phyloP scores from a whole-genome alignment of 2,329 filamentous ascomycete genomes.

The Colletotrichum somersetense region DNA sequence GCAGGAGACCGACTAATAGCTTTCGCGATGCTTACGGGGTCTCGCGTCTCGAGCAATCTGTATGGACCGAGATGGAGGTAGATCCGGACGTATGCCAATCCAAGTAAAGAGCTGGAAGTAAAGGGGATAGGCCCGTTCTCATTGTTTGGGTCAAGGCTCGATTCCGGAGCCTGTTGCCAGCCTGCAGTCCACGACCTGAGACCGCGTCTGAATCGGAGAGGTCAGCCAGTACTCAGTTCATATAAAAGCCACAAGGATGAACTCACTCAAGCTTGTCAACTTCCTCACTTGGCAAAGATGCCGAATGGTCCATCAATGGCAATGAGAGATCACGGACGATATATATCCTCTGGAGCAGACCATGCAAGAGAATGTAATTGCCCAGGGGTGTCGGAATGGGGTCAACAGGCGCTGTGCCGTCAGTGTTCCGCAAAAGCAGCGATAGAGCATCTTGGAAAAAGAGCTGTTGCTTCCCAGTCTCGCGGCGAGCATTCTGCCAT shows the following conservation, averaged over 20 bases:
- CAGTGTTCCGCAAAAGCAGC: slow-evolving; percentile 48
- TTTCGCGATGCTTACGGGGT: slow-evolving; percentile 55
- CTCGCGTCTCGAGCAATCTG: slow-evolving; percentile 58
- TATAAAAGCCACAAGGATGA: not conserved
- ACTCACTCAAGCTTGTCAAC: slow-evolving; percentile 53
- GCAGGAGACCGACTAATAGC: slow-evolving; percentile 53
- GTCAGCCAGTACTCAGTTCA: not conserved
- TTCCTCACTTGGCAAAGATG: slow-evolving; percentile 51
- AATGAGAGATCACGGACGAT: slow-evolving; percentile 54
- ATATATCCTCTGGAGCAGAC: slow-evolving; percentile 54
- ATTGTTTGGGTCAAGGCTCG: slow-evolving; percentile 55
- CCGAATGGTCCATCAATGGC: slow-evolving; percentile 50
- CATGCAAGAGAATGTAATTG: slow-evolving; percentile 54
- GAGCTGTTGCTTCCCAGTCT: slow-evolving; percentile 50
- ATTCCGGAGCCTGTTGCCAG: slow-evolving; percentile 56
- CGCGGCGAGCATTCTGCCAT: slow-evolving; percentile 48
- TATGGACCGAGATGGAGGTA: slow-evolving; percentile 60
- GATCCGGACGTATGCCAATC: slow-evolving; percentile 60
- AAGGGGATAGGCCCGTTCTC: slow-evolving; percentile 57
- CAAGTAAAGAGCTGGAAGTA: slow-evolving; percentile 60
- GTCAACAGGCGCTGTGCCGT: slow-evolving; percentile 47
- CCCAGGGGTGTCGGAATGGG: slow-evolving; percentile 54
- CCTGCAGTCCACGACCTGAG: slow-evolving; percentile 54
- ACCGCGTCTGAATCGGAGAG: slow-evolving; percentile 46
- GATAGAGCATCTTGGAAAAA: slow-evolving; percentile 54